A percentile compares a stretch with the other conserved stretches of the same genome.
phyloP scores from a whole-genome alignment of 164 flowering plant genomes.

The Vitis amurensis region DNA sequence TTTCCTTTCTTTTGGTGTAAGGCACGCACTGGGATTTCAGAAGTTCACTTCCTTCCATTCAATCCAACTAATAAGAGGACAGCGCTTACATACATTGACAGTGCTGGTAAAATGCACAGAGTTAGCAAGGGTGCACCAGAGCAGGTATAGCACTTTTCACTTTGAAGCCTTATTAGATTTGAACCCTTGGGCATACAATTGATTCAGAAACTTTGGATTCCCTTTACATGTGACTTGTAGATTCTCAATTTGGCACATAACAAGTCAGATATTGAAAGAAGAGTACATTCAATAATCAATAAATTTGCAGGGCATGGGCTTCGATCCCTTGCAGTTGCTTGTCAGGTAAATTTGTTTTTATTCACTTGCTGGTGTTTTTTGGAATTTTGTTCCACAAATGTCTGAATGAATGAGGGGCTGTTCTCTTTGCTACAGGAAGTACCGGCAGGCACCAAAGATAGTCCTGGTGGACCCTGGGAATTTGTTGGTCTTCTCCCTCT shows the following conservation, averaged over 20 bases:
- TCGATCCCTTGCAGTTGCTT: constrained; percentile 21
- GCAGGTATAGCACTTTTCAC: constrained; percentile 17
- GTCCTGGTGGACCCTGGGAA: constrained; percentile 42
- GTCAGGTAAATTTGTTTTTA: constrained; percentile 1
- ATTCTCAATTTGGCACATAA: constrained; percentile 18
- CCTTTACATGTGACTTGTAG: not conserved
- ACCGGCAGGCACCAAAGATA: constrained; percentile 34
- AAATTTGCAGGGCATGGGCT: constrained; percentile 22
- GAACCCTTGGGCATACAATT: not conserved
- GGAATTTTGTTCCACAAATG: not conserved
- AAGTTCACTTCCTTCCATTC: constrained; percentile 38
- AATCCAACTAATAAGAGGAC: constrained; percentile 38
- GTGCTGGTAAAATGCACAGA: constrained; percentile 31
- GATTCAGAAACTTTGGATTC: not conserved
- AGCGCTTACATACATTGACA: constrained; percentile 30
- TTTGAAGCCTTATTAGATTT: not conserved
- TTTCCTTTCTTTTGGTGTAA: too few species aligned
- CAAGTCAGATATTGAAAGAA: constrained; percentile 12
- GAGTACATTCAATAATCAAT: constrained; percentile 16
- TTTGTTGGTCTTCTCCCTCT: constrained; percentile 40
- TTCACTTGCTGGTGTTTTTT: not conserved
- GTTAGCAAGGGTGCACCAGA: constrained; percentile 45
- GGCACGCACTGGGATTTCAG: constrained; percentile 28
- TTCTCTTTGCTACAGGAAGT: constrained; percentile 22
- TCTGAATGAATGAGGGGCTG: not conserved